Percentiles rank a stretch among this genome's conserved stretches.
phyloP scores from a whole-genome alignment of 495 filamentous ascomycete species.

The Penicillium argentinense region DNA sequence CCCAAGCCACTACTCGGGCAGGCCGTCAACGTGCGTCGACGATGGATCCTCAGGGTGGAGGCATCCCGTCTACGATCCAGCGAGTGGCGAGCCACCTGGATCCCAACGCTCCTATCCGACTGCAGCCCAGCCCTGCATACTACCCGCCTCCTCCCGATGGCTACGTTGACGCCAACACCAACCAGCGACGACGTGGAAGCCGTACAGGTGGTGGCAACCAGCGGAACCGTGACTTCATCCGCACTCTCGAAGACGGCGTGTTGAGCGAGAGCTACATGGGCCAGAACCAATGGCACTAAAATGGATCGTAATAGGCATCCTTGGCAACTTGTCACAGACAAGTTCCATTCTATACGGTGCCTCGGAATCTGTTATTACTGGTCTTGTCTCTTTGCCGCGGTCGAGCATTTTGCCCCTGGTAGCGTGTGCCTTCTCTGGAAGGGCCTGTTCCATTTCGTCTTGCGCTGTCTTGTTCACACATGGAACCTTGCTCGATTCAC shows the following conservation, averaged over 20 bases:
- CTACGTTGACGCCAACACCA: conserved; percentile 61
- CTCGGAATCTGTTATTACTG: conserved; percentile 1
- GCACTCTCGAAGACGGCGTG: conserved; percentile 89
- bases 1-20: conserved; percentile 79
- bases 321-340: not conserved
- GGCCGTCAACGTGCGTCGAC: conserved; percentile 91
- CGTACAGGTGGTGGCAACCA: conserved; percentile 60
- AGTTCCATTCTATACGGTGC: conserved; percentile 3
- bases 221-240: conserved; percentile 84
- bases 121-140: conserved; percentile 96
- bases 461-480: conserved; percentile 6
- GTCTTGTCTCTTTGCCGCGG: not conserved
- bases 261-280: conserved; percentile 77
- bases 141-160: conserved; percentile 95
- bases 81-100: conserved; percentile 96
- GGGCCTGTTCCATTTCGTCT: conserved; percentile 7
- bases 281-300: conserved; percentile 63
- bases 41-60: conserved; percentile 88
- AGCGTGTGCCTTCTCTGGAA: conserved; percentile 4
- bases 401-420: conserved; percentile 12
- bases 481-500: conserved; percentile 14
- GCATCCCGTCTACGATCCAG: conserved; percentile 90
- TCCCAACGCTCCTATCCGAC: conserved; percentile 87
- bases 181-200: conserved; percentile 74
- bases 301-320: not conserved